Evolutionary conservation across 345 rosid genomes (phyloP), one percentile per base, ranked within the genome.

Genomic region (Citrus inodora): DNA sequence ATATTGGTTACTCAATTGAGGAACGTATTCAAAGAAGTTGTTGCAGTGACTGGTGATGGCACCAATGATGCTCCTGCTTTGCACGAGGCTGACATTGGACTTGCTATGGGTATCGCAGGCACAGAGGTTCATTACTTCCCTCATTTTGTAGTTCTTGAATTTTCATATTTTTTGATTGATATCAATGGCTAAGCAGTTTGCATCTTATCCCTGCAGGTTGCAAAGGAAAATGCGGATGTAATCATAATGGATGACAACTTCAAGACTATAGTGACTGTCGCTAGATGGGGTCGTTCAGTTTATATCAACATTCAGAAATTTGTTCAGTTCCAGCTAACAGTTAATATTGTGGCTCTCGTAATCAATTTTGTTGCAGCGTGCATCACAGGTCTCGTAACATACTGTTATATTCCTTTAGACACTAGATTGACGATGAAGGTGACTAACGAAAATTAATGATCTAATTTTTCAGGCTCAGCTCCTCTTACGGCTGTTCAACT

Each of bases 31-130:
- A 83, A 80, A 68, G 94, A 93, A 80, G 94, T 95, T 16, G 98
- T 93, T 62, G 94, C 98, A 2, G 99, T 93, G 72, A 95, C 97
- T 73, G 98, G 98, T 67, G 99, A 95, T 59, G 99, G 99, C 76
- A 95, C 99, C 76, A 95, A 95, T 48, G 98, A 92, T 82, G 97
- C 98, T 22, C 99, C 99, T 56, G 99, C 99, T 22, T 84, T 93
- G 91, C 92, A 89, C 76, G 97, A 93, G 81, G 92, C 98, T 3
- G 97, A 93, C 83, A 93, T 95, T 81, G 99, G 99, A 78, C 92
- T 95, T 71, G 94, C 99, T 19, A 95, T 95, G 98, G 98, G 99
- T 69, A 92, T 91, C 76, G 94, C 98, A 63, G 99, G 98, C 78
- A 95, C 98, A 74, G 98, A 95, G 94, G 98, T 92, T 76, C 66